A percentile compares a stretch with the other conserved stretches of the same genome.
Evolutionary conservation across 2,329 filamentous ascomycete species (phyloP).

Genomic region (Scedosporium boydii): DNA sequence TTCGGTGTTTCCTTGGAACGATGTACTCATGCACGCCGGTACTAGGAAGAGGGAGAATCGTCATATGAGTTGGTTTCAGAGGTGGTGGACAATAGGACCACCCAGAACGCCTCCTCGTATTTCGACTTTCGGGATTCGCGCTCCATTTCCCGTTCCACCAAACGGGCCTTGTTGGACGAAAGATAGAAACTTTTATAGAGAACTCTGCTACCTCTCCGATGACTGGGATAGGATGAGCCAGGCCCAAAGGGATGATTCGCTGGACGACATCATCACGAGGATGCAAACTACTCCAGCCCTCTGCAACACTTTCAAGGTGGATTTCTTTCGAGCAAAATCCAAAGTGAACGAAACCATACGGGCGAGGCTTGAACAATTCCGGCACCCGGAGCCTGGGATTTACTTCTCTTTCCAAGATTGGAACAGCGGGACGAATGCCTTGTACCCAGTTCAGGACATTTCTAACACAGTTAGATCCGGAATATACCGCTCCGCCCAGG

Average conservation of each 20-base stretch:
- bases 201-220: neutral
- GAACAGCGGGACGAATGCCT: constrained; percentile 1
- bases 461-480: neutral
- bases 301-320: too few species aligned
- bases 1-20: constrained; percentile 36
- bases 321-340: neutral
- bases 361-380: neutral
- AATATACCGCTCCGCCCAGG: too few species aligned
- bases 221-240: neutral
- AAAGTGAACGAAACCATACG: constrained; percentile 1
- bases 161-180: neutral
- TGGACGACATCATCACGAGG: neutral
- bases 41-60: too few species aligned
- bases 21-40: constrained; percentile 10
- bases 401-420: constrained; percentile 7
- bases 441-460: neutral
- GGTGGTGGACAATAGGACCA: neutral
- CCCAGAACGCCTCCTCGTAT: neutral
- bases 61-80: too few species aligned
- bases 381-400: constrained; percentile 2
- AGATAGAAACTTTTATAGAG: constrained; percentile 4
- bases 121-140: neutral
- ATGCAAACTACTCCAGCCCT: neutral
- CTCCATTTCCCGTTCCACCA: neutral
- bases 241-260: neutral